Conservation (phyloP, 176 grass and related monocot genomes). For the Coix lacrymajobi region DNA sequence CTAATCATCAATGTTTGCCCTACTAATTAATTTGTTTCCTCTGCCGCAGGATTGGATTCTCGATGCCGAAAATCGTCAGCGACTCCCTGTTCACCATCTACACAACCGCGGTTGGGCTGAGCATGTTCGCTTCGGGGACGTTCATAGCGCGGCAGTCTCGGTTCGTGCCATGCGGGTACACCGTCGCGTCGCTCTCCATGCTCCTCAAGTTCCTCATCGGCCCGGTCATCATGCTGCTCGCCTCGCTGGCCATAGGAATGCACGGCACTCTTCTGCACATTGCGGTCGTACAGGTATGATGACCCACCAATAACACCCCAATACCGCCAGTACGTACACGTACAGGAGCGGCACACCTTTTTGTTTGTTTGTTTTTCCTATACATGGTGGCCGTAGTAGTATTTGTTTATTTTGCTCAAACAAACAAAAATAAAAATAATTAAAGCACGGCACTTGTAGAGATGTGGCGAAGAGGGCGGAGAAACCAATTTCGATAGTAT, state of each 20-base stretch:
- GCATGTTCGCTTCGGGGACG: conserved; percentile 90
- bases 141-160: conserved; percentile 68
- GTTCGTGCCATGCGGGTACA: conserved; percentile 76
- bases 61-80: conserved; percentile 63
- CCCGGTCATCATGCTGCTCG: conserved; percentile 52
- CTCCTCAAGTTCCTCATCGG: conserved; percentile 61
- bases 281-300: conserved; percentile 76
- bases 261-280: conserved; percentile 64
- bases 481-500: not conserved
- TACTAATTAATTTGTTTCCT: not conserved
- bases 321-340: no score
- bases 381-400: no score
- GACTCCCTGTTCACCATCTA: conserved; percentile 57
- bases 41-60: conserved; percentile 43
- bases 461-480: no score
- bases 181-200: conserved; percentile 53
- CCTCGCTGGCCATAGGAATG: conserved; percentile 56
- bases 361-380: no score
- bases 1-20: not conserved
- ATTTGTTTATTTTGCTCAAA: not conserved
- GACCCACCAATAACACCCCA: no score
- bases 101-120: conserved; percentile 63
- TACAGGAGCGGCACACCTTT: not conserved
- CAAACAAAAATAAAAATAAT: not conserved
- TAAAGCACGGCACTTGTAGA: not conserved